Evolutionary conservation across 2,329 filamentous ascomycete genomes (phyloP).

Genomic region (Cladophialophora exuberans): DNA sequence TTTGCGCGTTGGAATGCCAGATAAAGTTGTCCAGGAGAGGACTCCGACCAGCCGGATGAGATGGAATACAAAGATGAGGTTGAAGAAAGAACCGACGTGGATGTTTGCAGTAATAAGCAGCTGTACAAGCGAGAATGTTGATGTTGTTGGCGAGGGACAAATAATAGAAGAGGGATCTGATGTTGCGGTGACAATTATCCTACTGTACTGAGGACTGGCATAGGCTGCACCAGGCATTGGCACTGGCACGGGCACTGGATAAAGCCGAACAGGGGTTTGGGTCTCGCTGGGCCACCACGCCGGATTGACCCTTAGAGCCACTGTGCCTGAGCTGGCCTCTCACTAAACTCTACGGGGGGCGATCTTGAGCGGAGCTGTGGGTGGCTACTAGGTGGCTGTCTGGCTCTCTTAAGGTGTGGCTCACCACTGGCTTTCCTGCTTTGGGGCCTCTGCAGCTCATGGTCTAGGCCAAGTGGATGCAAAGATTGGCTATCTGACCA

Average conservation of each 20-base stretch:
- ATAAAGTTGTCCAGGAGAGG: constrained; percentile 25
- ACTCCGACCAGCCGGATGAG: constrained; percentile 17
- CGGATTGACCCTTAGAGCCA: constrained; percentile 6
- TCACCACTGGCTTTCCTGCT: constrained; percentile 14
- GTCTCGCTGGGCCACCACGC: constrained; percentile 3
- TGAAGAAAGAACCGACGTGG: neutral
- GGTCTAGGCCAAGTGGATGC: constrained; percentile 3
- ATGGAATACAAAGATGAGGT: neutral
- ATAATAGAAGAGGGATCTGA: neutral
- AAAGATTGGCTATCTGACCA: constrained; percentile 11
- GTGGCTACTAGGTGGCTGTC: neutral
- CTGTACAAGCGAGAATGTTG: constrained; percentile 7
- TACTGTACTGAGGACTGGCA: constrained; percentile 10
- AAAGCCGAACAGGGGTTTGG: constrained; percentile 8
- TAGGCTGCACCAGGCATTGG: neutral
- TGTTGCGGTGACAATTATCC: constrained; percentile 22
- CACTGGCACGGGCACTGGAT: neutral
- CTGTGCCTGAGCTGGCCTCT: constrained; percentile 12
- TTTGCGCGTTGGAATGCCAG: constrained; percentile 24
- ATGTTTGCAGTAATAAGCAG: constrained; percentile 7
- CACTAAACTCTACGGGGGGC: constrained; percentile 9
- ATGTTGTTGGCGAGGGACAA: neutral
- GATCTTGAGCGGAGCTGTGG: constrained; percentile 10
- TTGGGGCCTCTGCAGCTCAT: constrained; percentile 11
- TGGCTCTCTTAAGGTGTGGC: constrained; percentile 9